Evolutionary conservation across 306 rosid species (phyloP), one percentile per base, ranked within the genome.

Genomic region (Inga leiocalycina): DNA sequence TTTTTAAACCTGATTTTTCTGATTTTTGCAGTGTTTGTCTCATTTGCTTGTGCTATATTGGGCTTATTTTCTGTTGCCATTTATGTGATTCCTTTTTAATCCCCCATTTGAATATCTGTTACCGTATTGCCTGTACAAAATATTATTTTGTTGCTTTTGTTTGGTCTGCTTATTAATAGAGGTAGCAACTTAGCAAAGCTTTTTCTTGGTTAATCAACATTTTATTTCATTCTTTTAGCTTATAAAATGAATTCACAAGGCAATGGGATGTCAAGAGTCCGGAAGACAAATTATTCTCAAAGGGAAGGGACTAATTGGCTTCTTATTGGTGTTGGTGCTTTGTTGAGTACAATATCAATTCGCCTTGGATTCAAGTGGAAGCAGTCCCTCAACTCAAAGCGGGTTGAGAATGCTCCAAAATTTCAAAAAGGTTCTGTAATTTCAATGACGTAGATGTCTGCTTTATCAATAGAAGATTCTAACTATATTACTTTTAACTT

Each of bases 281-380:
- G 86, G 73, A 93, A 88, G 78, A 75, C 86, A 17, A 88, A 65
- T 72, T 54, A 86, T 85, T 54, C 45, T 75, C 91, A 84, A 70
- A 86, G 84, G 19, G 93, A 93, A 80, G 97, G 98, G 41, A 88
- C 92, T 71, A 90, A 90, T 77, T 96, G 97, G 99, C 76, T 96
- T 77, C 89, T 96, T 71, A 91, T 96, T 89, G 96, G 94, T 51
- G 99, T 94, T 4, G 99, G 98, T 81, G 99, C 97, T 80, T 85
- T 96, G 88, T 85, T 96, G 84, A 96, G 97, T 85, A 89, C 97
- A 0, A 74, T 94, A 77, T 96, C 99, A 7, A 68, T 96, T 78
- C 98, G 99, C 37, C 92, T 96, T 71, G 97, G 98, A 71, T 93
- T 82, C 97, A 96, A 92, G 88, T 91, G 92, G 89, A 96, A 90